Percentiles rank a stretch among this genome's conserved stretches.
Conservation (phyloP, 805 yeast species). For the Lipomyces sp. region DNA sequence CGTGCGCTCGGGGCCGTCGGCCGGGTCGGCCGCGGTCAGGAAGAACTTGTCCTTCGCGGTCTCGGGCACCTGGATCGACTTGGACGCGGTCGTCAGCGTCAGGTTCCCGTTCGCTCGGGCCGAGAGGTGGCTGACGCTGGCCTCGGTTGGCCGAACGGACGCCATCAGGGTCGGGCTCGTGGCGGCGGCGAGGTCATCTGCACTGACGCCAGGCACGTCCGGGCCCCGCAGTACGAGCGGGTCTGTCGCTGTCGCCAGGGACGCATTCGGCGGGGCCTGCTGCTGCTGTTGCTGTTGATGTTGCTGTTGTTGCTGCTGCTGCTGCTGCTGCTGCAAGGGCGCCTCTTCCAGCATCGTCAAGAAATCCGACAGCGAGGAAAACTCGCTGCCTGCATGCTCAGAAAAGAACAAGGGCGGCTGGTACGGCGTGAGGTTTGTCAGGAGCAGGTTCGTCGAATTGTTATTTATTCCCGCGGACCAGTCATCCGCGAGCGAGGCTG, state of each 20-base stretch:
- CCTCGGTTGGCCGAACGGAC: neutral
- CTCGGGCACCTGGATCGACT: slow-evolving; percentile 40
- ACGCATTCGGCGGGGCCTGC: slow-evolving; percentile 4
- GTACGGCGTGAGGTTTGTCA: slow-evolving; percentile 19
- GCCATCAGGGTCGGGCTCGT: neutral
- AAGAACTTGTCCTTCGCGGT: slow-evolving; percentile 91
- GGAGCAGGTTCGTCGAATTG: slow-evolving; percentile 4
- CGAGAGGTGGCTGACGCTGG: slow-evolving; percentile 1
- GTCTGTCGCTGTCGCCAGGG: slow-evolving; percentile 1
- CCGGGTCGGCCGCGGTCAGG: slow-evolving; percentile 94
- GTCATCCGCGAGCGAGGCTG: slow-evolving; percentile 6
- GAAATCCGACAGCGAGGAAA: slow-evolving; percentile 84
- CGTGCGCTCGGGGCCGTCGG: slow-evolving; percentile 69
- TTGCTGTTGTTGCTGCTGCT: neutral
- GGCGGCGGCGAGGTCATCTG: slow-evolving; percentile 1
- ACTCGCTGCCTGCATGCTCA: slow-evolving; percentile 82
- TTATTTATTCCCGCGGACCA: slow-evolving; percentile 19
- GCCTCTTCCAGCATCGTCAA: slow-evolving; percentile 80
- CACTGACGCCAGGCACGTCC: neutral
- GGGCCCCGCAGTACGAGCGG: too few species aligned
- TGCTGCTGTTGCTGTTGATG: neutral
- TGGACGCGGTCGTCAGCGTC: slow-evolving; percentile 17
- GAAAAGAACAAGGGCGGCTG: slow-evolving; percentile 71
- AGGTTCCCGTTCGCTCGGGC: slow-evolving; percentile 21
- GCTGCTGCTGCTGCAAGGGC: slow-evolving; percentile 8